Evolutionary conservation across 352 stramenopile genomes (phyloP), one percentile per base, ranked within the genome.

Genomic region (Phytopythium montanum): DNA sequence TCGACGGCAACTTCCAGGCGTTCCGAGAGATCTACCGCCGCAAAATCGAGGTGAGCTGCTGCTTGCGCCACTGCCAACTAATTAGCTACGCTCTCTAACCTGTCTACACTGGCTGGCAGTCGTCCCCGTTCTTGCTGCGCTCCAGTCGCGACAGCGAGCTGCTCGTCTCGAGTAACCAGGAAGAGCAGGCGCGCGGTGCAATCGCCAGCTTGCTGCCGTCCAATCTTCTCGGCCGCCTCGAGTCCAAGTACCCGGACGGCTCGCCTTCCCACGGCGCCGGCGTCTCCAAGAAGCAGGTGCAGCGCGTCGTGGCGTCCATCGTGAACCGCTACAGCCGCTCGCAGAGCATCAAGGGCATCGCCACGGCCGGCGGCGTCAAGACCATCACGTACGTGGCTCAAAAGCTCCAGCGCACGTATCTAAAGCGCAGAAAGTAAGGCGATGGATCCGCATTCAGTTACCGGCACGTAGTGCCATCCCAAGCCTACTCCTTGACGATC

Each of bases 271-370:
- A 75, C 19, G 64, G 73, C 45, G 58, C 68, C 21, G 42, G 44
- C 31, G 65, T 73, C n/a, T 76, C 75, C 16, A 78, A 86, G 61
- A 91, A 91, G 68, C 79, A 79, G 33, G 50, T 94, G 31, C 84
- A 86, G 63, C 74, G 70, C 21, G 68, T 77, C 0, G 77, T 90
- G 21, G 71, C 72, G 39, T 76, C 68, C n/a, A 83, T 94, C 29
- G 86, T 96, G 36, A 80, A 85, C 33, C 74, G 79, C n/a, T 95
- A 85, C 60, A 96, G 88, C 61, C 80, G 85, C 31, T 87, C 87
- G 12, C 88, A 96, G 66, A 93, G 87, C 69, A 92, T 92, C 61
- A 96, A 96, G 58, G 85, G 88, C 51, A 92, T 96, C 33, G 73
- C 87, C 25, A 96, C 88, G 18, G 88, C 85, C 33, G 88, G 88